Evolutionary conservation across 2,329 filamentous ascomycete genomes (phyloP).

Genomic region (Cyclaneusma minus): DNA sequence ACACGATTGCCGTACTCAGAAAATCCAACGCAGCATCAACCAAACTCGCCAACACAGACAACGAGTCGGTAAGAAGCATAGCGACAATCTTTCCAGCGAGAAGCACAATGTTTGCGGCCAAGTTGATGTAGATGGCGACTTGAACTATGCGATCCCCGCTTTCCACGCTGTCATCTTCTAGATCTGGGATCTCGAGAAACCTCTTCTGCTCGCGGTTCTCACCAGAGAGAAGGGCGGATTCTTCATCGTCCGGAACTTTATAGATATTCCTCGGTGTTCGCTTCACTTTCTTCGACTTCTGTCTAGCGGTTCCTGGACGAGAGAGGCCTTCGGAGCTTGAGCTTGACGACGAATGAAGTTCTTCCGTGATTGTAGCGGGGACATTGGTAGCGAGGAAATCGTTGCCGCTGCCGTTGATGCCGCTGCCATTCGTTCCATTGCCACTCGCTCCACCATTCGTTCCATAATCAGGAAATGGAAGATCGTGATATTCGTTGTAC

Average conservation of each 20-base stretch:
- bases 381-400: conserved; percentile 38
- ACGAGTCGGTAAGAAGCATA: conserved; percentile 36
- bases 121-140: conserved; percentile 66
- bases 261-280: conserved; percentile 80
- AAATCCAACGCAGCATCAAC: conserved; percentile 46
- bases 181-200: conserved; percentile 45
- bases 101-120: conserved; percentile 41
- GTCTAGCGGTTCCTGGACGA: conserved; percentile 5
- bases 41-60: conserved; percentile 44
- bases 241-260: conserved; percentile 46
- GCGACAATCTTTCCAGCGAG: conserved; percentile 38
- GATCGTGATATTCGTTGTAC: too few species aligned
- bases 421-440: conserved; percentile 8
- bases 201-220: too few species aligned
- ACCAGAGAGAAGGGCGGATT: conserved; percentile 43
- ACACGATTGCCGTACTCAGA: conserved; percentile 44
- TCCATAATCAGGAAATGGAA: too few species aligned
- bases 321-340: conserved; percentile 9
- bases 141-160: conserved; percentile 62
- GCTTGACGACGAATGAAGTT: conserved; percentile 25
- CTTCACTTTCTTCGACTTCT: conserved; percentile 39
- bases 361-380: conserved; percentile 64
- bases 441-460: too few species aligned
- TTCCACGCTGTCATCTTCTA: conserved; percentile 59
- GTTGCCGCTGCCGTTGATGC: conserved; percentile 28